Conservation (phyloP, 1,139 yeast species). For the Geotrichum reessii region DNA sequence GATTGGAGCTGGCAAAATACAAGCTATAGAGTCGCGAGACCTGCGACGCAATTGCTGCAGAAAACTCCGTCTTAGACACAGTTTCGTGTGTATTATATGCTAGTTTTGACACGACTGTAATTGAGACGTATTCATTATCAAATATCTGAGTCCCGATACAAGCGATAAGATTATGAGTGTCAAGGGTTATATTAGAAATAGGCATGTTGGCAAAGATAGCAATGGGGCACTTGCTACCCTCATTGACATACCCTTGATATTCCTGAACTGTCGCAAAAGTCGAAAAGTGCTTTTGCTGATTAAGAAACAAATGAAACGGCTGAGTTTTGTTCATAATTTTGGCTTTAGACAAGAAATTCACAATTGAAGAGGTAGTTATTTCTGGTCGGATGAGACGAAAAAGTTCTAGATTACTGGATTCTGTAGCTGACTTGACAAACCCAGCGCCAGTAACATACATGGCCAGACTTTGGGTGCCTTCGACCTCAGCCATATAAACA, state of each 20-base stretch:
- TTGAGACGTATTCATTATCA: conserved; percentile 16
- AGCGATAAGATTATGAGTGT: conserved; percentile 40
- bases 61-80: conserved; percentile 27
- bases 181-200: conserved; percentile 36
- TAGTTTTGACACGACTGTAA: conserved; percentile 27
- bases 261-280: conserved; percentile 82
- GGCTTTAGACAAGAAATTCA: conserved; percentile 69
- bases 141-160: conserved; percentile 32
- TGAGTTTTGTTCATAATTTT: conserved; percentile 70
- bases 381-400: conserved; percentile 33
- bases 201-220: conserved; percentile 58
- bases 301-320: conserved; percentile 77
- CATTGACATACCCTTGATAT: conserved; percentile 50
- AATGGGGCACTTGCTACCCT: conserved; percentile 47
- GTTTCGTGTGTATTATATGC: conserved; percentile 29
- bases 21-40: conserved; percentile 34
- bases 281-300: conserved; percentile 36
- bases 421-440: conserved; percentile 1
- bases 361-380: conserved; percentile 43
- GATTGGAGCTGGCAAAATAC: conserved; percentile 31
- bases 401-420: conserved; percentile 10
- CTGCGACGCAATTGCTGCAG: conserved; percentile 30
- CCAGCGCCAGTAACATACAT: conserved; percentile 20
- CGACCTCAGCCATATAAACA: conserved; percentile 32
- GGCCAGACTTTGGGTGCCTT: conserved; percentile 22